A percentile compares a stretch with the other conserved stretches of the same genome.
Evolutionary conservation across 352 stramenopile species (phyloP).

Genomic region (Saprolegnia parasitica): DNA sequence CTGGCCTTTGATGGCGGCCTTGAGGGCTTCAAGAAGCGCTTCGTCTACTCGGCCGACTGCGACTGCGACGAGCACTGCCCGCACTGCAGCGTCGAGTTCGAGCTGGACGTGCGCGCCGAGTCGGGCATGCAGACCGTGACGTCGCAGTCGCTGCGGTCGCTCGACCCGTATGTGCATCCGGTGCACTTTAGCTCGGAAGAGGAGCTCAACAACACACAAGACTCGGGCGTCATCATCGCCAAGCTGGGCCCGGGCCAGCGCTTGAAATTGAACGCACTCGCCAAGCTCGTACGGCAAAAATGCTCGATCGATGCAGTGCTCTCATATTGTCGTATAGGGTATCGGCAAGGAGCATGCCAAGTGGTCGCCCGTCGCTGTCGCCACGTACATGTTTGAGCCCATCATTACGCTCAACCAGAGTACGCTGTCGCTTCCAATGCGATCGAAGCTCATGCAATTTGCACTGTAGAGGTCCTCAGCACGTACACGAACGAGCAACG

Average conservation of each 20-base stretch:
- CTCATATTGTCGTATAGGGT: slow-evolving; percentile 49
- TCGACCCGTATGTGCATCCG: slow-evolving; percentile 79
- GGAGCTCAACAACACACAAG: slow-evolving; percentile 91
- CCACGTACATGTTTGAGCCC: slow-evolving; percentile 91
- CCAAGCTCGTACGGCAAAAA: slow-evolving; percentile 59
- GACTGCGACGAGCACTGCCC: slow-evolving; percentile 95
- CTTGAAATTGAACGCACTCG: slow-evolving; percentile 93
- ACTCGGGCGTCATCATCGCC: slow-evolving; percentile 95
- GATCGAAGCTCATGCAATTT: neutral
- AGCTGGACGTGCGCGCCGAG: slow-evolving; percentile 89
- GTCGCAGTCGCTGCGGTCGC: slow-evolving; percentile 72
- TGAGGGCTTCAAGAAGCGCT: slow-evolving; percentile 88
- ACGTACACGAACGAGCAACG: slow-evolving; percentile 93
- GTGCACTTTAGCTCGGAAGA: slow-evolving; percentile 85
- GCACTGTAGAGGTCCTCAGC: slow-evolving; percentile 80
- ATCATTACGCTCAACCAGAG: slow-evolving; percentile 86
- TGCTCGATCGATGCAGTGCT: neutral
- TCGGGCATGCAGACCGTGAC: slow-evolving; percentile 67
- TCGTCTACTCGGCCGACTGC: slow-evolving; percentile 84
- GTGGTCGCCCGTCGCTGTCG: slow-evolving; percentile 94
- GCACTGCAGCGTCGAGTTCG: slow-evolving; percentile 96
- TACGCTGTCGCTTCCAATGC: neutral
- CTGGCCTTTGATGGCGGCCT: slow-evolving; percentile 83
- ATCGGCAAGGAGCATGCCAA: slow-evolving; percentile 97
- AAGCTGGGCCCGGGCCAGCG: slow-evolving; percentile 94